phyloP scores from a whole-genome alignment of 495 filamentous ascomycete genomes.

The Tuber brumale region DNA sequence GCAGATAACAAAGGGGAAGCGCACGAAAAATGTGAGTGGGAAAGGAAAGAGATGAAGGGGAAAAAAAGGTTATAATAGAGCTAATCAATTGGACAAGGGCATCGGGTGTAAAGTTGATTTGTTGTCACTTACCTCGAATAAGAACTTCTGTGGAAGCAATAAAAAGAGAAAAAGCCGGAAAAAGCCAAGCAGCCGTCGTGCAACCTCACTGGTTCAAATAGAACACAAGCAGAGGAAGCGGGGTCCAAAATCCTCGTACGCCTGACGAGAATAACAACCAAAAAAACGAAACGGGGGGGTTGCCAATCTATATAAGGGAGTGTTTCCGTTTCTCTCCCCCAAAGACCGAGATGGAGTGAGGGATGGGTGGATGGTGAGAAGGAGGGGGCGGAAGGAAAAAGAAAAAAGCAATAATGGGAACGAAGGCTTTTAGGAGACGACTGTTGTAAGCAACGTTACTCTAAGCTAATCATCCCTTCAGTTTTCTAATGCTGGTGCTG shows the following conservation, averaged over 20 bases:
- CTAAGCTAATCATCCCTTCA: not conserved
- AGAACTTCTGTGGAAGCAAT: slow-evolving; percentile 18
- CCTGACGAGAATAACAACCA: not conserved
- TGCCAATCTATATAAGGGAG: slow-evolving; percentile 3
- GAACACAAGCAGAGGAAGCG: slow-evolving; percentile 3
- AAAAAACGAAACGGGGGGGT: not conserved
- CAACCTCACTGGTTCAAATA: slow-evolving; percentile 14
- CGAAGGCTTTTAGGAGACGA: not conserved
- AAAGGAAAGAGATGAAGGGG: not conserved
- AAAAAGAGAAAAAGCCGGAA: slow-evolving; percentile 4
- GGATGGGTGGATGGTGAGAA: not conserved
- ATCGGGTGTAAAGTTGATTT: slow-evolving; percentile 36
- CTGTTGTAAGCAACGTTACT: not conserved
- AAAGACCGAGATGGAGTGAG: not conserved
- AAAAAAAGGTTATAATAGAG: slow-evolving; percentile 34
- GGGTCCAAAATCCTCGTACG: slow-evolving; percentile 2
- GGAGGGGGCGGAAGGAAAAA: not conserved
- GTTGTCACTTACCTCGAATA: slow-evolving; percentile 40
- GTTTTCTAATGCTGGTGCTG: not conserved
- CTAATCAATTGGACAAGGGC: slow-evolving; percentile 32
- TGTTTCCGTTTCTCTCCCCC: not conserved
- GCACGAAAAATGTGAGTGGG: slow-evolving; percentile 3
- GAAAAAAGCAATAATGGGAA: not conserved
- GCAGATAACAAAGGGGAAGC: not conserved
- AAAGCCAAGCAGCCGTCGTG: slow-evolving; percentile 21